Evolutionary conservation across 1,284 basidiomycete genomes (phyloP).

Genomic region (Ustilago nuda): DNA sequence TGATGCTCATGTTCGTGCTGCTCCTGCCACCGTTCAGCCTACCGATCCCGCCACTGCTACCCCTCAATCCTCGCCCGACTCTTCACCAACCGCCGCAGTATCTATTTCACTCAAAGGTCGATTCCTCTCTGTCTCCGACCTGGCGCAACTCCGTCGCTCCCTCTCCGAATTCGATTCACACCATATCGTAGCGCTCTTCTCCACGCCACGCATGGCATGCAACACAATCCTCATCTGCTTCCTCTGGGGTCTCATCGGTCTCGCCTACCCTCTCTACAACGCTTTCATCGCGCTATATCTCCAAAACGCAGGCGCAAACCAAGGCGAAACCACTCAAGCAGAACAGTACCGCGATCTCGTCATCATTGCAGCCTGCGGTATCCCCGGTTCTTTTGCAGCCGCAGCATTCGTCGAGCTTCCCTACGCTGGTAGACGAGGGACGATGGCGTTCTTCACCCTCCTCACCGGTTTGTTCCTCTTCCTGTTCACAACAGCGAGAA

Average conservation of each 20-base stretch:
- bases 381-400: constrained; percentile 76
- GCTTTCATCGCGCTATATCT: constrained; percentile 76
- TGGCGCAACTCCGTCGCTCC: constrained; percentile 24
- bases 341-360: constrained; percentile 74
- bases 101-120: constrained; percentile 13
- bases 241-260: constrained; percentile 78
- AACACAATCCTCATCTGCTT: constrained; percentile 76
- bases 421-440: constrained; percentile 76
- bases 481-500: constrained; percentile 76
- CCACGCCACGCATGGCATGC: constrained; percentile 75
- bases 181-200: constrained; percentile 76
- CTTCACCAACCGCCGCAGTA: background rate
- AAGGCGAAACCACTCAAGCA: constrained; percentile 69
- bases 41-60: background rate
- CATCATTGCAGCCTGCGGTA: constrained; percentile 77
- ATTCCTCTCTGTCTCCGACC: constrained; percentile 34
- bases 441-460: constrained; percentile 75
- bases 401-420: constrained; percentile 75
- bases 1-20: constrained; percentile 4
- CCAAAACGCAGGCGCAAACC: constrained; percentile 72
- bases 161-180: constrained; percentile 54
- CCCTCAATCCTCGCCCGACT: background rate
- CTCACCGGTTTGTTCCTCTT: constrained; percentile 79
- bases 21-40: background rate
- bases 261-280: constrained; percentile 80